Base-by-base conservation (phyloP, 2,329 filamentous ascomycete species). In the Penicillium oxalicum region DNA sequence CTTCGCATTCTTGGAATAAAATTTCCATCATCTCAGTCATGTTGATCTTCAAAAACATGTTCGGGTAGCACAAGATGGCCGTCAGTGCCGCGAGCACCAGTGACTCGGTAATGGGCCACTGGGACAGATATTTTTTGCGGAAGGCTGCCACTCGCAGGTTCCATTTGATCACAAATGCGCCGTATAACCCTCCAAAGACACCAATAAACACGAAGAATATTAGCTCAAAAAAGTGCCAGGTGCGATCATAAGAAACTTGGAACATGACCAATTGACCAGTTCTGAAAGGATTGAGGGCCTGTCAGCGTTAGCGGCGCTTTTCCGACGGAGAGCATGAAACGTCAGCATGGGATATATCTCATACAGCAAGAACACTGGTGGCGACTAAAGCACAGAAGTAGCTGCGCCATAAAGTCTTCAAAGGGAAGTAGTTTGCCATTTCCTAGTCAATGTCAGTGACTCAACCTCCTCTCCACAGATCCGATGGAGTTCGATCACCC, bases 1-100 rank as follows among this genome's bases (percentile, higher is more conserved):
- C 89, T 63, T 95, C 88, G 60, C 93, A 98, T 65, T 98, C 93
- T 11, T 87, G 79, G 68, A 98, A 98, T 9, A 98, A 74, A 54
- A 96, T 95, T 67, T 97, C 91, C 93, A 98, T 97, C 74, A 90
- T 95, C 73, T 97, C 91, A 0, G 93, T 96, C 93, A 98, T 97
- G 70, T 98, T 94, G 61, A 97, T 96, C 47, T 88, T 80, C 48
- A 98, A 67, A 57, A 98, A 97, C 67, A 87, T 90, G 61, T 98
- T 98, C 0, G 91, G 93, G 63, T 95, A 98, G 69, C 91, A 96
- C n/a, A 98, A 77, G 25, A 97, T 77, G 8, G 91, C 93, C 4
- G 93, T 98, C 6, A 82, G 79, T 0, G 84, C 81, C 1, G 93
- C 91, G 36, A 98, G 74, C 12, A 95, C 70, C 0, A 89, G 91